phyloP scores from a whole-genome alignment of 352 stramenopile genomes.

The Phytophthora capsici region DNA sequence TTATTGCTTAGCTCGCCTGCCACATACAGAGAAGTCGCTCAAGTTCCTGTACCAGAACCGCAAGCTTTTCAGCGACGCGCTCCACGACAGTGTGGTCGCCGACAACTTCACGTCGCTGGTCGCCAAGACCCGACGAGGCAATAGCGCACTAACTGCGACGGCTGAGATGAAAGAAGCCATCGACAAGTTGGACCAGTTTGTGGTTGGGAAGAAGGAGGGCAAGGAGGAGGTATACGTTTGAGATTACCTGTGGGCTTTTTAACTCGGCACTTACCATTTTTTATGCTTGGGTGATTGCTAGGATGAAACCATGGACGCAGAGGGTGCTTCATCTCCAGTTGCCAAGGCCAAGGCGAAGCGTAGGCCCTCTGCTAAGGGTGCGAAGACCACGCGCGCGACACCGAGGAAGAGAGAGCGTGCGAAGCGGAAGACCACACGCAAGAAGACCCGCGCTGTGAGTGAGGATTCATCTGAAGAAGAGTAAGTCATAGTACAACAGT shows the following conservation, averaged over 20 bases:
- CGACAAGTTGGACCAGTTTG: conserved; percentile 72
- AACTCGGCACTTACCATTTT: neutral
- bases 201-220: conserved; percentile 55
- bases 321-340: conserved; percentile 38
- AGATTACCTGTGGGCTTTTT: neutral
- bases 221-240: conserved; percentile 51
- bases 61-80: conserved; percentile 91
- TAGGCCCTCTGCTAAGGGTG: conserved; percentile 31
- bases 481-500: conserved; percentile 8
- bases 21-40: conserved; percentile 94
- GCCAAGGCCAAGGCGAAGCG: conserved; percentile 40
- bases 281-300: conserved; percentile 2
- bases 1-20: conserved; percentile 95
- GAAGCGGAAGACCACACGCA: conserved; percentile 37
- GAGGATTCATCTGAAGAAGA: conserved; percentile 41
- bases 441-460: conserved; percentile 32
- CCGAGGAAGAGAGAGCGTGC: conserved; percentile 39
- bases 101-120: conserved; percentile 91
- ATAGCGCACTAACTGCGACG: conserved; percentile 43
- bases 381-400: conserved; percentile 22
- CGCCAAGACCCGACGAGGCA: conserved; percentile 54
- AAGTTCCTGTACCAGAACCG: conserved; percentile 92
- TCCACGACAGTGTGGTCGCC: conserved; percentile 92
- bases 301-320: conserved; percentile 30
- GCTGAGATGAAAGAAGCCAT: conserved; percentile 79